These are phyloP conservation scores for Recurvomyces mirabilis DNA, from an alignment of 495 filamentous ascomycete genomes.

Conservation along the genomic window DNA sequence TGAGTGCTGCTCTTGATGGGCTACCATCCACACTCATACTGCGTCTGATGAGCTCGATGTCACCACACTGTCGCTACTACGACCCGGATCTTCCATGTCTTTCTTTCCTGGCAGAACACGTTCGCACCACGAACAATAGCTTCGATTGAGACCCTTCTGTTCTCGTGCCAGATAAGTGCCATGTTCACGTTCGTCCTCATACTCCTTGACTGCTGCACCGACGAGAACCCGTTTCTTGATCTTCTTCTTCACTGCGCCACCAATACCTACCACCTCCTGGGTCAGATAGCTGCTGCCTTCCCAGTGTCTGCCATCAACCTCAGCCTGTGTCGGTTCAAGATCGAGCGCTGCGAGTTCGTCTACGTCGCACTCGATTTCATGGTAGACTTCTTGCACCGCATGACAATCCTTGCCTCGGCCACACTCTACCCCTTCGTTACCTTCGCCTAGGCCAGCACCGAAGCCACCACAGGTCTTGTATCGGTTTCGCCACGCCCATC, in stretches of 20 bases:
- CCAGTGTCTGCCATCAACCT: slow-evolving; percentile 20
- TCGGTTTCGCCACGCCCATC: slow-evolving; percentile 82
- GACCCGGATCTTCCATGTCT: slow-evolving; percentile 23
- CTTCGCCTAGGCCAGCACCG: slow-evolving; percentile 79
- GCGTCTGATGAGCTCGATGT: slow-evolving; percentile 4
- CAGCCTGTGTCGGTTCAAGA: slow-evolving; percentile 11
- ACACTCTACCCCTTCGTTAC: slow-evolving; percentile 75
- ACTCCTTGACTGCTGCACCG: slow-evolving; percentile 70
- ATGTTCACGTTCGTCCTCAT: slow-evolving; percentile 62
- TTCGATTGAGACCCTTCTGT: slow-evolving; percentile 42
- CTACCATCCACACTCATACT: too few species aligned
- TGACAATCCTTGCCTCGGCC: slow-evolving; percentile 60
- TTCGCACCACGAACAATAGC: slow-evolving; percentile 59
- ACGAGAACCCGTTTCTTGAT: slow-evolving; percentile 62
- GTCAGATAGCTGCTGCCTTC: slow-evolving; percentile 57
- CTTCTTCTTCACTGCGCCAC: slow-evolving; percentile 74
- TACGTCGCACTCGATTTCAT: slow-evolving; percentile 69
- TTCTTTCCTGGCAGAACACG: slow-evolving; percentile 42
- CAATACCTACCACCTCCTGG: slow-evolving; percentile 81
- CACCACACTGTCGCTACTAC: slow-evolving; percentile 12
- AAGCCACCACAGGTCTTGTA: slow-evolving; percentile 71
- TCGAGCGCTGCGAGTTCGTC: slow-evolving; percentile 42
- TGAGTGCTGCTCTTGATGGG: too few species aligned
- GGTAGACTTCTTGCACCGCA: slow-evolving; percentile 58
- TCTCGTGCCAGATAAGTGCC: slow-evolving; percentile 45